Evolutionary conservation across 164 flowering plant genomes (phyloP).

Genomic region (Berberis vulgaris): DNA sequence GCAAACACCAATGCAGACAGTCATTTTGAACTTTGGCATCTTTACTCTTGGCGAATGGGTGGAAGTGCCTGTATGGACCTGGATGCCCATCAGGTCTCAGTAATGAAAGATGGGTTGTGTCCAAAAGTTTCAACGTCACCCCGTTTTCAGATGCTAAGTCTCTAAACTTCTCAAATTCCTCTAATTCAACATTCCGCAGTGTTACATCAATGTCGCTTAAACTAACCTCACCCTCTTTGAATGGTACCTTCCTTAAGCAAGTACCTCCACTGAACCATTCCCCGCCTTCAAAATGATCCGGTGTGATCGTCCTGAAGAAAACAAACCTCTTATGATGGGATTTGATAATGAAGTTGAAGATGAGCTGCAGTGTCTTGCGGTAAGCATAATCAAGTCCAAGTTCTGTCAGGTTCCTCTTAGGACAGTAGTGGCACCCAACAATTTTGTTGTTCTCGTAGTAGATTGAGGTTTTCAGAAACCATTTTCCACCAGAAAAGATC

Average conservation of each 20-base stretch:
- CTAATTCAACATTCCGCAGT: conserved; percentile 51
- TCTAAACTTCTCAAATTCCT: conserved; percentile 46
- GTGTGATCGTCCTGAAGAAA: conserved; percentile 66
- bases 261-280: conserved; percentile 87
- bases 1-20: conserved; percentile 92
- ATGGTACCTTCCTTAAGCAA: conserved; percentile 51
- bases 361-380: conserved; percentile 34
- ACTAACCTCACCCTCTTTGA: conserved; percentile 54
- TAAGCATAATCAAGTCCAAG: conserved; percentile 59
- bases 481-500: conserved; percentile 76
- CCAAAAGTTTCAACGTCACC: conserved; percentile 54
- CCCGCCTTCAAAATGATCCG: conserved; percentile 90
- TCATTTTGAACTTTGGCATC: conserved; percentile 48
- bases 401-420: conserved; percentile 49
- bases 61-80: conserved; percentile 57
- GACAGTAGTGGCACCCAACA: conserved; percentile 82
- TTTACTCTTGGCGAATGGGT: conserved; percentile 57
- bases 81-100: conserved; percentile 93
- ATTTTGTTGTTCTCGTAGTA: conserved; percentile 53
- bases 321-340: conserved; percentile 43
- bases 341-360: conserved; percentile 30
- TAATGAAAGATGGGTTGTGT: conserved; percentile 42
- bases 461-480: conserved; percentile 84
- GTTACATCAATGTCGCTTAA: conserved; percentile 30
- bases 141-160: conserved; percentile 34